Base-by-base conservation (phyloP, 2,329 filamentous ascomycete species). In the Pseudogymnoascus sp. region DNA sequence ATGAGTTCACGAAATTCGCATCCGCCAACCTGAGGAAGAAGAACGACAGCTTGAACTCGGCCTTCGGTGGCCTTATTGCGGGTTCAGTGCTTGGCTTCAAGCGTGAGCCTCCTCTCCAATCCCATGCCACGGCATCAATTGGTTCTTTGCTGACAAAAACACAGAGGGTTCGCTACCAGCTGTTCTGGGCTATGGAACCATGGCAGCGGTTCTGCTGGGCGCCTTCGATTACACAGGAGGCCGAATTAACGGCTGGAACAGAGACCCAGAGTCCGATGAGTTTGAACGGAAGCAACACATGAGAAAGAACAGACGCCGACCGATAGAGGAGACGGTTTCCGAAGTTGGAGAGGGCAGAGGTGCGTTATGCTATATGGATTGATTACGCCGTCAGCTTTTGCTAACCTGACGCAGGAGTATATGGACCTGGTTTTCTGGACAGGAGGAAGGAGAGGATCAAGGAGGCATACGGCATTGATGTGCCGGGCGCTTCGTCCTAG, bases 341-440 rank as follows among this genome's bases (percentile, higher is more conserved):
- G 82, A 89, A 70, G 68, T 90, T 64, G 88, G 88, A 53, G 88
- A 91, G 76, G 86, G 87, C 70, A 81, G 88, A 82, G 88, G 88
- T 89, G 81, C 68, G 75, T 77, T 62, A 7, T 38, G 16, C 35
- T 53, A 28, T 46, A 33, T 50, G 33, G 28, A 8, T 11, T 61
- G 22, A 24, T 60, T 19, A 8, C 59, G 31, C 19, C 12, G 5
- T 28, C 63, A 12, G 5, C 26, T 60, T 62, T 31, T 26, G 65
- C 65, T 66, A 66, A 53, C n/a, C 56, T 38, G 63, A 38, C 62
- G 1, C 68, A 90, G 88, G 87, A 61, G 85, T 90, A 67, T 84
- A 86, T 69, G 85, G 77, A 19, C 84, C 85, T 19, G 87, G 86
- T 28, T 90, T 89, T 69, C 84, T 83, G 62, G 86, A 90, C 78